Conservation (phyloP, 805 yeast species). For the Candida chauliodis region DNA sequence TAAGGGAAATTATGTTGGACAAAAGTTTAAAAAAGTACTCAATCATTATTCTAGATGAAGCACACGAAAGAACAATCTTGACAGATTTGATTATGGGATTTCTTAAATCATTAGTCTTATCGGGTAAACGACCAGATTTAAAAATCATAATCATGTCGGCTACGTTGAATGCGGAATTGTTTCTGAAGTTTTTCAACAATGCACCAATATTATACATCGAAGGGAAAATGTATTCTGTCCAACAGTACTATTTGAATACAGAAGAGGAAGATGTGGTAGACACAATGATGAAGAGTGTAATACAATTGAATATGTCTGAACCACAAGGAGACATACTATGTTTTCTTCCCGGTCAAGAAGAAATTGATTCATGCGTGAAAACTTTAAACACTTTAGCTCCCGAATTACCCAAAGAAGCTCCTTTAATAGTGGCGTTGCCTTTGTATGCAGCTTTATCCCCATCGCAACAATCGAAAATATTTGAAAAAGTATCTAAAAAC, state of each 20-base stretch:
- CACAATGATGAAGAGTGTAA: conserved; percentile 64
- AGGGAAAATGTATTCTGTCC: conserved; percentile 86
- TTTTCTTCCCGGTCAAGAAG: conserved; percentile 95
- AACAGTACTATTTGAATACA: conserved; percentile 56
- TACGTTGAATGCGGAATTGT: conserved; percentile 86
- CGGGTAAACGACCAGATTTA: conserved; percentile 54
- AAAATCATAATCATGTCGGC: conserved; percentile 90
- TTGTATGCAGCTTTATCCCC: conserved; percentile 94
- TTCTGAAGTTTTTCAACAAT: conserved; percentile 68
- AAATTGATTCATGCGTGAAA: conserved; percentile 80
- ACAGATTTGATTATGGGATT: conserved; percentile 91
- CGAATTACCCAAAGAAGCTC: conserved; percentile 69
- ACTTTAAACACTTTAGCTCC: conserved; percentile 60
- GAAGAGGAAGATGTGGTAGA: conserved; percentile 84
- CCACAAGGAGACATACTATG: conserved; percentile 88
- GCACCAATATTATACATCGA: conserved; percentile 86
- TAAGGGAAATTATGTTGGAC: conserved; percentile 85
- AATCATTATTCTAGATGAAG: conserved; percentile 87
- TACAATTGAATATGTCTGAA: conserved; percentile 77
- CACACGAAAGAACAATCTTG: conserved; percentile 92
- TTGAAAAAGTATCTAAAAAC: conserved; percentile 57
- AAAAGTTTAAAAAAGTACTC: conserved; percentile 60
- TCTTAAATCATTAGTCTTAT: conserved; percentile 58
- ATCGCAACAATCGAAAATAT: conserved; percentile 75
- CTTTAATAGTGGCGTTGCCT: conserved; percentile 73